These are phyloP conservation scores for Pythium volutum DNA, from an alignment of 352 stramenopile species.

Conservation along the genomic window DNA sequence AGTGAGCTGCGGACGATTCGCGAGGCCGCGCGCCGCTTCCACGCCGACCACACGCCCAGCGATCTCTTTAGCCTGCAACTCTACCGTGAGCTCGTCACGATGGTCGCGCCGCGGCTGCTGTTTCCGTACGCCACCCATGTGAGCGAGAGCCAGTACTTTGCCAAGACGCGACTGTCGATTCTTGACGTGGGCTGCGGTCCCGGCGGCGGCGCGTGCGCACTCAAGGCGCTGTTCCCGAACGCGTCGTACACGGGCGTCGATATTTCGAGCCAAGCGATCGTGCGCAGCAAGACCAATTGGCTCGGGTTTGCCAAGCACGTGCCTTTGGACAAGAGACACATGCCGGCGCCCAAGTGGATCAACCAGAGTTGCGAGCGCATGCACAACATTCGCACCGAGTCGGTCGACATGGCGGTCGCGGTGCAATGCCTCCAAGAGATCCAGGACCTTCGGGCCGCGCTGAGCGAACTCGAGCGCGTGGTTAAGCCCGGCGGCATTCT, in stretches of 20 bases:
- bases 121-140: slow-evolving; percentile 14
- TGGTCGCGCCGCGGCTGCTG: slow-evolving; percentile 31
- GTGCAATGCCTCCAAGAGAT: slow-evolving; percentile 76
- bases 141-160: slow-evolving; percentile 19
- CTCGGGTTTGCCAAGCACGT: slow-evolving; percentile 41
- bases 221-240: slow-evolving; percentile 56
- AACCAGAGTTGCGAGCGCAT: slow-evolving; percentile 69
- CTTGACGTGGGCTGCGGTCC: slow-evolving; percentile 65
- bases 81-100: slow-evolving; percentile 50
- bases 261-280: slow-evolving; percentile 59
- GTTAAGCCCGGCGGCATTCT: slow-evolving; percentile 57
- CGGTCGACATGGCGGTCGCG: slow-evolving; percentile 47
- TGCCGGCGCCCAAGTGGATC: slow-evolving; percentile 44
- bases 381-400: slow-evolving; percentile 42
- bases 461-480: slow-evolving; percentile 57
- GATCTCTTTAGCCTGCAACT: slow-evolving; percentile 55
- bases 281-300: slow-evolving; percentile 66
- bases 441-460: slow-evolving; percentile 33
- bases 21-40: slow-evolving; percentile 15
- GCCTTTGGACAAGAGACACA: slow-evolving; percentile 15
- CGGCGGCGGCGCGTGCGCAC: slow-evolving; percentile 55
- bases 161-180: slow-evolving; percentile 29
- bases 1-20: slow-evolving; percentile 12
- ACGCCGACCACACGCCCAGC: slow-evolving; percentile 22
- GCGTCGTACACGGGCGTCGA: slow-evolving; percentile 53